Conservation (phyloP, 2,329 filamentous ascomycete species). For the Acephala macrosclerotiorum region DNA sequence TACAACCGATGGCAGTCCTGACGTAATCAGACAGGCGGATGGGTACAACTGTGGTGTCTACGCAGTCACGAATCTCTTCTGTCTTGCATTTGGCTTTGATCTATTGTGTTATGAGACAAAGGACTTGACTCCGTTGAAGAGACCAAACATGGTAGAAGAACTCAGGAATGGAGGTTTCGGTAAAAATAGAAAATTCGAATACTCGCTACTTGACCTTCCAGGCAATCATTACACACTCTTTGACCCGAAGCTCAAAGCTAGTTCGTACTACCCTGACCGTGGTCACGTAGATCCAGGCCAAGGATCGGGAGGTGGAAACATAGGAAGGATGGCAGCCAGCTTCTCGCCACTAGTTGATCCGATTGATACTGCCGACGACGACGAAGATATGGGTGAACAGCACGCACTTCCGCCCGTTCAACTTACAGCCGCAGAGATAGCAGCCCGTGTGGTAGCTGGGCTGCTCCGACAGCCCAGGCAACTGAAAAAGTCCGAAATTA, state of each 20-base stretch:
- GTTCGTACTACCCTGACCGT: background rate
- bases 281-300: background rate
- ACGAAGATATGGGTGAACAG: background rate
- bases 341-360: background rate
- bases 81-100: conserved; percentile 21
- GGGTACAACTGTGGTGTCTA: conserved; percentile 20
- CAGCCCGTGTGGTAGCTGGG: background rate
- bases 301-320: background rate
- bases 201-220: conserved; percentile 13
- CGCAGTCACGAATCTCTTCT: conserved; percentile 15
- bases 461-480: background rate
- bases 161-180: conserved; percentile 15
- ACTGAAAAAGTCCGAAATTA: background rate
- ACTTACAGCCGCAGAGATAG: no score
- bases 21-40: conserved; percentile 4
- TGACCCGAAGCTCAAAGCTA: background rate
- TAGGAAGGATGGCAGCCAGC: background rate
- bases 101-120: conserved; percentile 6
- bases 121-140: conserved; percentile 9
- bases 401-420: no score
- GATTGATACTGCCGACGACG: background rate
- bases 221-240: background rate
- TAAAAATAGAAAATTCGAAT: background rate
- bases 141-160: conserved; percentile 16
- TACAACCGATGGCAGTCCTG: conserved; percentile 2